Evolutionary conservation across 1,139 yeast species (phyloP).

Genomic region (Lodderomyces oxycetoniae): DNA sequence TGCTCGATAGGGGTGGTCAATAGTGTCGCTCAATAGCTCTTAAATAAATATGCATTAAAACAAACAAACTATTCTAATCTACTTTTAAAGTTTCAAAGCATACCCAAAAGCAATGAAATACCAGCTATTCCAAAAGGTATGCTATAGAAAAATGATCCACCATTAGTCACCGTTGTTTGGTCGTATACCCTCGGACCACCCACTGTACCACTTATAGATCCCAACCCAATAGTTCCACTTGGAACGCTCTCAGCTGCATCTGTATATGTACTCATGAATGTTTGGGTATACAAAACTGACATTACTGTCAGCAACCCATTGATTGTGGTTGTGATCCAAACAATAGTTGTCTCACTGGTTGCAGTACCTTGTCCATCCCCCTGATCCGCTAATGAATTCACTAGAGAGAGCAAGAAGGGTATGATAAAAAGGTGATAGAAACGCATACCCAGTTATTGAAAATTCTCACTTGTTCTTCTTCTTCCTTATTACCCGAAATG

Average conservation of each 20-base stretch:
- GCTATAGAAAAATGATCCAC: no score
- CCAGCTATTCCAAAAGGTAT: no score
- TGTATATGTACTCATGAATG: conserved; percentile 25
- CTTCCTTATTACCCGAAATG: neutral
- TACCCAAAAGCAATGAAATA: no score
- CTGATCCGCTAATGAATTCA: conserved; percentile 23
- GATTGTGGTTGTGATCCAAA: conserved; percentile 35
- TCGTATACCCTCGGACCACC: conserved; percentile 33
- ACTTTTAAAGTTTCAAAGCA: no score
- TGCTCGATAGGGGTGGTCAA: no score
- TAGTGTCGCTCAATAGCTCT: no score
- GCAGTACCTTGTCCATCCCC: conserved; percentile 16
- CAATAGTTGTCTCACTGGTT: conserved; percentile 20
- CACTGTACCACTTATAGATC: conserved; percentile 29
- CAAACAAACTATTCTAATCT: no score
- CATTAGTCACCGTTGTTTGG: conserved; percentile 21
- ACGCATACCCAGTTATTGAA: no score
- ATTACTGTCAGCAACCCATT: conserved; percentile 28
- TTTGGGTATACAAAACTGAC: conserved; percentile 28
- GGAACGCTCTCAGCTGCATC: conserved; percentile 17
- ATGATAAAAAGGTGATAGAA: no score
- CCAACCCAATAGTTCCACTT: conserved; percentile 36
- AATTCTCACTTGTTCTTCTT: neutral
- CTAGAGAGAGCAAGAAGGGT: conserved; percentile 10
- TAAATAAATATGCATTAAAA: no score